Conservation (phyloP, 1,139 yeast genomes). For the Taphrina flavorubra region DNA sequence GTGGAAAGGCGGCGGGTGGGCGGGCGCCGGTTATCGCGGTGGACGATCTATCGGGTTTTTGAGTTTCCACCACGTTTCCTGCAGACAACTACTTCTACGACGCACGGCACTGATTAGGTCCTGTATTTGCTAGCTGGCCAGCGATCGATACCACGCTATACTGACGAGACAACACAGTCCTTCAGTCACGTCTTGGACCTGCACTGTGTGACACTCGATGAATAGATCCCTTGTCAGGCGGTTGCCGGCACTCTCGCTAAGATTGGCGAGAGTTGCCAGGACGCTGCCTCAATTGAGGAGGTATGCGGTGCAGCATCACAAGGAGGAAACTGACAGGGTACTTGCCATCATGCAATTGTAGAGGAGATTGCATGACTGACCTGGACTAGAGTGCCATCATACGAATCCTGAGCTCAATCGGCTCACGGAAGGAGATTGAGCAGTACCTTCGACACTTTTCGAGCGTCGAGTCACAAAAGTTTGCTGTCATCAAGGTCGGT, state of each 20-base stretch:
- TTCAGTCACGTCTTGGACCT: not conserved
- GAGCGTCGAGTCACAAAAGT: slow-evolving; percentile 82
- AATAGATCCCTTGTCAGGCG: slow-evolving; percentile 20
- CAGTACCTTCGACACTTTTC: slow-evolving; percentile 96
- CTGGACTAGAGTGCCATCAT: slow-evolving; percentile 55
- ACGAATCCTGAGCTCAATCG: slow-evolving; percentile 90
- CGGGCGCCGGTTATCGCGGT: slow-evolving; percentile 16
- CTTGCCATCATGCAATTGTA: too few relatives aligned
- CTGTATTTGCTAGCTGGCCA: not conserved
- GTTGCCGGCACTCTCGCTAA: slow-evolving; percentile 17
- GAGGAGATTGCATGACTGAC: too few relatives aligned
- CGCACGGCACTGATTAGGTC: not conserved
- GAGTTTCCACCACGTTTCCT: not conserved
- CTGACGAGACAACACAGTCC: not conserved
- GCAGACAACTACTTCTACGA: not conserved
- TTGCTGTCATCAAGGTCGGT: slow-evolving; percentile 97
- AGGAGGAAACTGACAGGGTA: slow-evolving; percentile 40
- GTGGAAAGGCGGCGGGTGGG: not conserved
- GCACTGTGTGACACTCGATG: slow-evolving; percentile 16
- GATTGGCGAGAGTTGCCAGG: slow-evolving; percentile 11
- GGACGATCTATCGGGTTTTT: slow-evolving; percentile 12
- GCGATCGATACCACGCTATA: not conserved
- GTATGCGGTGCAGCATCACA: slow-evolving; percentile 36
- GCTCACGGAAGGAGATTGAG: slow-evolving; percentile 96
- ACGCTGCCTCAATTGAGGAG: not conserved